These are phyloP conservation scores for Medicago lupulina DNA, from an alignment of 306 rosid genomes.

Conservation along the genomic window DNA sequence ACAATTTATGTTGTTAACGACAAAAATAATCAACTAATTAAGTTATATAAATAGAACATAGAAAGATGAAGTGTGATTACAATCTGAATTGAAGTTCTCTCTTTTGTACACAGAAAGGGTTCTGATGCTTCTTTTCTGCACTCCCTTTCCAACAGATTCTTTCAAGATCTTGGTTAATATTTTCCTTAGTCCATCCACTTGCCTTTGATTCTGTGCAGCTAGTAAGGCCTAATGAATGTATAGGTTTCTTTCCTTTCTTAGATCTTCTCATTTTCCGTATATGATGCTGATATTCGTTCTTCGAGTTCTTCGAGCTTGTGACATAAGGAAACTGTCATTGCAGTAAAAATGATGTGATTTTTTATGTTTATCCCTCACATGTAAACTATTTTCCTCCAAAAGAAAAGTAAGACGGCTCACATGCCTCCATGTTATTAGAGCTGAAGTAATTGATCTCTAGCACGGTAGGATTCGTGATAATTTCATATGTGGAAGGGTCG, in stretches of 20 bases:
- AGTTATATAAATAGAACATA: slow-evolving; percentile 33
- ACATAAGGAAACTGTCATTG: slow-evolving; percentile 68
- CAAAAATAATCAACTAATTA: slow-evolving; percentile 22
- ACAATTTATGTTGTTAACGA: slow-evolving; percentile 28
- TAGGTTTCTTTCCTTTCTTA: slow-evolving; percentile 39
- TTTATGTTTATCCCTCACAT: slow-evolving; percentile 14
- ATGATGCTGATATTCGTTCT: no score
- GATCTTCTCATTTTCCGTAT: not conserved
- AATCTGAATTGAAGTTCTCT: slow-evolving; percentile 56
- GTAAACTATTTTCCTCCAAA: slow-evolving; percentile 11
- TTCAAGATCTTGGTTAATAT: slow-evolving; percentile 55
- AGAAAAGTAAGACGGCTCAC: slow-evolving; percentile 35
- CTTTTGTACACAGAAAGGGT: slow-evolving; percentile 75
- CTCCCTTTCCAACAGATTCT: slow-evolving; percentile 78
- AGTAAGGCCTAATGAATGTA: slow-evolving; percentile 59
- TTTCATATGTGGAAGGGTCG: slow-evolving; percentile 52
- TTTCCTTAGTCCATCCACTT: slow-evolving; percentile 72
- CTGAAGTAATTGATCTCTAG: slow-evolving; percentile 79
- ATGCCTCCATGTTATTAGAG: slow-evolving; percentile 82
- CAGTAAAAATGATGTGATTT: slow-evolving; percentile 23
- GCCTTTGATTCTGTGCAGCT: slow-evolving; percentile 70
- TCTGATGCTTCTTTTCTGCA: slow-evolving; percentile 44
- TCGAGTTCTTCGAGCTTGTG: no score
- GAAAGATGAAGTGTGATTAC: slow-evolving; percentile 55
- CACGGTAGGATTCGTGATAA: slow-evolving; percentile 75